Evolutionary conservation across 2,329 filamentous ascomycete genomes (phyloP).

Genomic region (Calonectria naviculata): DNA sequence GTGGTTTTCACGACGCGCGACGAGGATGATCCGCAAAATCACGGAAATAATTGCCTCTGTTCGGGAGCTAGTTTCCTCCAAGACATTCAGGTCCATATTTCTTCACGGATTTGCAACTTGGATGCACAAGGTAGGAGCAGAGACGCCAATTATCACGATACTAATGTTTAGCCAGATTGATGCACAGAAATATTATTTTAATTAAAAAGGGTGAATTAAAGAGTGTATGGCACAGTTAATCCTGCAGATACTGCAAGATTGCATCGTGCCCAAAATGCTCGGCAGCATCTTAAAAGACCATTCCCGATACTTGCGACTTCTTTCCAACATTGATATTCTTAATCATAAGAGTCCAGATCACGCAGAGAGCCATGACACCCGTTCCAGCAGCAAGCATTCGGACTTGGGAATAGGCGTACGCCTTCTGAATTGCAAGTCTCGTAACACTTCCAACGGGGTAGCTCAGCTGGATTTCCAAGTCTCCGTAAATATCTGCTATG

Average conservation of each 20-base stretch:
- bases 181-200: background rate
- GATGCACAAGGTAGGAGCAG: too few relatives aligned
- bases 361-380: constrained; percentile 44
- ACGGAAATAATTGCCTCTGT: too few relatives aligned
- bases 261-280: too few relatives aligned
- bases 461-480: constrained; percentile 61
- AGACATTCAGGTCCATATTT: too few relatives aligned
- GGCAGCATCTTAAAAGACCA: constrained; percentile 53
- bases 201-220: background rate
- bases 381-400: constrained; percentile 56
- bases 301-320: constrained; percentile 62
- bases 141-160: too few relatives aligned
- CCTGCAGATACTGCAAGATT: too few relatives aligned
- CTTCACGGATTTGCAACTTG: too few relatives aligned
- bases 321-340: constrained; percentile 61
- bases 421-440: constrained; percentile 65
- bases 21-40: too few relatives aligned
- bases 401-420: constrained; percentile 65
- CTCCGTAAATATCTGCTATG: constrained; percentile 61
- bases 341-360: constrained; percentile 57
- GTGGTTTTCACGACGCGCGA: too few relatives aligned
- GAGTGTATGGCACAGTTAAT: background rate
- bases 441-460: constrained; percentile 59
- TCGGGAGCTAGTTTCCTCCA: too few relatives aligned
- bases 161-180: too few relatives aligned